Percentiles rank a stretch among this genome's conserved stretches.
These are phyloP conservation scores for Microcyclospora tardicrescens DNA, from an alignment of 2,329 filamentous ascomycete genomes.

Conservation along the genomic window DNA sequence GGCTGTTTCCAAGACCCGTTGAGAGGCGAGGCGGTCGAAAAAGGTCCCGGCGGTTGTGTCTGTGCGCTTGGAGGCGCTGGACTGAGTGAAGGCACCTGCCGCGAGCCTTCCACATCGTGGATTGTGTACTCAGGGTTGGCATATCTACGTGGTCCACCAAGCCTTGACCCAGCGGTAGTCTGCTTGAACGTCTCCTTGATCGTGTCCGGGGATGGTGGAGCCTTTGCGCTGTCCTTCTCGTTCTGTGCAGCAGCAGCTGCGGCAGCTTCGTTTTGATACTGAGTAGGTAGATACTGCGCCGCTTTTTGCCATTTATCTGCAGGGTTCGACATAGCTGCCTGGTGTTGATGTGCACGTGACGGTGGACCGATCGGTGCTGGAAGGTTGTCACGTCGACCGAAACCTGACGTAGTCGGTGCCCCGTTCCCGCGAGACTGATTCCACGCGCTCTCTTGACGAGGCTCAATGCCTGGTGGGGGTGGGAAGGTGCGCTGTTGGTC, in stretches of 20 bases:
- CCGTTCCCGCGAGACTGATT: conserved; percentile 16
- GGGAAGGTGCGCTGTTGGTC: conserved; percentile 15
- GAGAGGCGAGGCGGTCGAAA: conserved; percentile 14
- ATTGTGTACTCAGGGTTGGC: conserved; percentile 17
- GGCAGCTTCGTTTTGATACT: conserved; percentile 12
- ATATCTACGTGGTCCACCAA: conserved; percentile 18
- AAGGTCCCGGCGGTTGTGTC: conserved; percentile 19
- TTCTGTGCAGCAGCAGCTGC: conserved; percentile 9
- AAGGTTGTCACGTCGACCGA: conserved; percentile 18
- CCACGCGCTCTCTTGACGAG: conserved; percentile 15
- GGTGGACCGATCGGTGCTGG: conserved; percentile 25
- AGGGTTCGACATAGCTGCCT: conserved; percentile 5
- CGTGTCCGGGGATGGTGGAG: conserved; percentile 7
- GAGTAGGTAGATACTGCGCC: conserved; percentile 12
- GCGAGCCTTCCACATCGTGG: conserved; percentile 18
- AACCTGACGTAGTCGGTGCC: conserved; percentile 17
- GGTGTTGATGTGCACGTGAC: conserved; percentile 16
- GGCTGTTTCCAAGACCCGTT: conserved; percentile 9
- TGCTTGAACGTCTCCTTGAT: conserved; percentile 26
- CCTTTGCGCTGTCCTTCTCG: conserved; percentile 1
- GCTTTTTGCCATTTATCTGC: conserved; percentile 15
- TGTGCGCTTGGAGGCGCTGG: conserved; percentile 22
- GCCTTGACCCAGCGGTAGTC: conserved; percentile 15
- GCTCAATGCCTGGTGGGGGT: conserved; percentile 17
- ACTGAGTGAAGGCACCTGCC: conserved; percentile 11